Conservation (phyloP, 2,329 filamentous ascomycete genomes). For the Nannizziopsis barbatae region DNA sequence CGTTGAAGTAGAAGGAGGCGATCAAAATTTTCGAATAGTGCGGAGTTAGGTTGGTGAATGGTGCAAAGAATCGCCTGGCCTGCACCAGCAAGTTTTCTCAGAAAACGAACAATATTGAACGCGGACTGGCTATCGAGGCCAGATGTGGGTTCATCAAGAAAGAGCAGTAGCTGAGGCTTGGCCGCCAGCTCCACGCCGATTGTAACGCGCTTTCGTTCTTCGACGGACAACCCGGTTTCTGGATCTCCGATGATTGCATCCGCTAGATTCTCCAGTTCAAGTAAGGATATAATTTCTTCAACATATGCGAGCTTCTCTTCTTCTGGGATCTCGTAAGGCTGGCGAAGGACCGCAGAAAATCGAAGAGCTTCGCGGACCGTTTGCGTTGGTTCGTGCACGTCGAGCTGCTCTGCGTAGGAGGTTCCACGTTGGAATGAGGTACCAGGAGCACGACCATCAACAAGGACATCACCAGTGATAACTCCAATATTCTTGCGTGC, state of each 20-base stretch:
- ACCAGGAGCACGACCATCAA: conserved; percentile 62
- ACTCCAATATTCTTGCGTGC: conserved; percentile 81
- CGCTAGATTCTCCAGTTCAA: conserved; percentile 83
- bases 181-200: conserved; percentile 95
- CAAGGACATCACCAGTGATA: conserved; percentile 72
- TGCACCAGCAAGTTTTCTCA: conserved; percentile 79
- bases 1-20: conserved; percentile 52
- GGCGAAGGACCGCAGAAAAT: conserved; percentile 76
- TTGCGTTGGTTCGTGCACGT: conserved; percentile 71
- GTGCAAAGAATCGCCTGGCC: conserved; percentile 94
- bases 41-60: conserved; percentile 92
- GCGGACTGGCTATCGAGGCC: conserved; percentile 88
- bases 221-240: conserved; percentile 57
- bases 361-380: conserved; percentile 81
- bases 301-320: conserved; percentile 78
- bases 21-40: conserved; percentile 81
- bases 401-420: conserved; percentile 70
- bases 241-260: conserved; percentile 85
- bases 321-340: conserved; percentile 60
- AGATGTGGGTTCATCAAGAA: conserved; percentile 89
- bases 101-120: conserved; percentile 77
- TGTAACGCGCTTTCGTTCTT: conserved; percentile 67
- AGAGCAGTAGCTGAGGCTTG: conserved; percentile 77
- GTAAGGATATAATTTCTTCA: conserved; percentile 76
- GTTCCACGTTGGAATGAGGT: conserved; percentile 71